These are phyloP conservation scores for Russula dissimulans DNA, from an alignment of 768 basidiomycete genomes.

Conservation along the genomic window DNA sequence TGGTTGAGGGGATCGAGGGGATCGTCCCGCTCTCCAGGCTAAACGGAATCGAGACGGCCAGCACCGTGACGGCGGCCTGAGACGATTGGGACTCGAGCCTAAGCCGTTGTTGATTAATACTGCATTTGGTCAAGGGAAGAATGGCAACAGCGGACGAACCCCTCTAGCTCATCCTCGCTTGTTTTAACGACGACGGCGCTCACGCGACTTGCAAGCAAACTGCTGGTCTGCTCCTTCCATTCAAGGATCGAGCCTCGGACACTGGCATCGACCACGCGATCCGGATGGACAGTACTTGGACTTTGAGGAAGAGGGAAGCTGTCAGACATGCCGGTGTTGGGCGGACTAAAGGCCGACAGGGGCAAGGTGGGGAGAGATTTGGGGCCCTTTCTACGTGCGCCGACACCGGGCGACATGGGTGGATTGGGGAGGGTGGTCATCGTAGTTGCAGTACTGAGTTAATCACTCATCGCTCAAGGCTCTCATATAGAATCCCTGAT, in stretches of 20 bases:
- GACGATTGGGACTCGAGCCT: slow-evolving; percentile 19
- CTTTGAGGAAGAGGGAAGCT: slow-evolving; percentile 60
- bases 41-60: slow-evolving; percentile 58
- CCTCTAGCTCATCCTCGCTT: slow-evolving; percentile 25
- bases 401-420: slow-evolving; percentile 36
- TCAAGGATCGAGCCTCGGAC: slow-evolving; percentile 39
- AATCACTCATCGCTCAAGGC: too few species aligned
- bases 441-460: neutral
- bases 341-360: slow-evolving; percentile 64
- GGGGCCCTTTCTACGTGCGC: slow-evolving; percentile 48
- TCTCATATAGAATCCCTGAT: too few species aligned
- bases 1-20: slow-evolving; percentile 29
- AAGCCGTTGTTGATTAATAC: neutral
- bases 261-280: slow-evolving; percentile 57
- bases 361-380: slow-evolving; percentile 66
- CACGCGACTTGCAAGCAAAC: slow-evolving; percentile 36
- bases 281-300: slow-evolving; percentile 57
- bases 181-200: slow-evolving; percentile 40
- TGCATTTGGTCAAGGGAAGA: neutral
- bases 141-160: slow-evolving; percentile 30
- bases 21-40: slow-evolving; percentile 40
- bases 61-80: slow-evolving; percentile 23
- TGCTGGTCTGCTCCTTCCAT: slow-evolving; percentile 47
- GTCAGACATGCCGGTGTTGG: slow-evolving; percentile 58
- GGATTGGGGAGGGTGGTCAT: slow-evolving; percentile 13